Conservation (phyloP, 2,329 filamentous ascomycete genomes). For the Dactylellina cionopaga region DNA sequence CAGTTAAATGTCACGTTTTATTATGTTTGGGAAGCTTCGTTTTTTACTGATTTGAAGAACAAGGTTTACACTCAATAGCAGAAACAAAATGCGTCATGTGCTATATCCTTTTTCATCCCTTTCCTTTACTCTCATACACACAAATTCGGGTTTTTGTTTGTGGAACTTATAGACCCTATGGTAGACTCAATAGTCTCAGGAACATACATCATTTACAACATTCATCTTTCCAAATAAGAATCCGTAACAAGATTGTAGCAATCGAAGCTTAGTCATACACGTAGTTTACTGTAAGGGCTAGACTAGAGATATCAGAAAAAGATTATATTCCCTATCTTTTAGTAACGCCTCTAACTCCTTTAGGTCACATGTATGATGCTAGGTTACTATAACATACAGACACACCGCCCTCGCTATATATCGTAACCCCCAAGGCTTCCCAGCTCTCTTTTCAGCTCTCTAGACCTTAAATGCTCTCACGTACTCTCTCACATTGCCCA, state of each 20-base stretch:
- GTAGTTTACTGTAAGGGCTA: too few relatives aligned
- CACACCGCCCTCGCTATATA: not conserved
- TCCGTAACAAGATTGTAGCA: too few relatives aligned
- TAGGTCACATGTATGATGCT: conserved; percentile 6
- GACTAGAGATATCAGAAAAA: too few relatives aligned
- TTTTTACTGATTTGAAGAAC: not conserved
- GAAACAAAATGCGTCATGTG: conserved; percentile 12
- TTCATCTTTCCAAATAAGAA: too few relatives aligned
- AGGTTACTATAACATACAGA: too few relatives aligned
- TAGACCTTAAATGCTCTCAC: conserved; percentile 19
- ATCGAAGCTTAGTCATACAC: too few relatives aligned
- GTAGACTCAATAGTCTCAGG: too few relatives aligned
- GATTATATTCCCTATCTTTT: not conserved
- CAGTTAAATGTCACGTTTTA: conserved; percentile 16
- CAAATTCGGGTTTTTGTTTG: too few relatives aligned
- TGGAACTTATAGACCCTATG: too few relatives aligned
- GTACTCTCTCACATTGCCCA: conserved; percentile 15
- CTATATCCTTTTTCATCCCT: conserved; percentile 19
- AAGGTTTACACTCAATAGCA: conserved; percentile 3
- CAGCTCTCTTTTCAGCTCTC: not conserved
- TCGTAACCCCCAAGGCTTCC: not conserved
- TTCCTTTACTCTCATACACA: too few relatives aligned
- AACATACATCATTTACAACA: too few relatives aligned
- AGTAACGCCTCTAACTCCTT: not conserved
- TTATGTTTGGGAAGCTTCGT: not conserved